phyloP scores from a whole-genome alignment of 148 eudicot genomes.

The Selenicereus undatus region DNA sequence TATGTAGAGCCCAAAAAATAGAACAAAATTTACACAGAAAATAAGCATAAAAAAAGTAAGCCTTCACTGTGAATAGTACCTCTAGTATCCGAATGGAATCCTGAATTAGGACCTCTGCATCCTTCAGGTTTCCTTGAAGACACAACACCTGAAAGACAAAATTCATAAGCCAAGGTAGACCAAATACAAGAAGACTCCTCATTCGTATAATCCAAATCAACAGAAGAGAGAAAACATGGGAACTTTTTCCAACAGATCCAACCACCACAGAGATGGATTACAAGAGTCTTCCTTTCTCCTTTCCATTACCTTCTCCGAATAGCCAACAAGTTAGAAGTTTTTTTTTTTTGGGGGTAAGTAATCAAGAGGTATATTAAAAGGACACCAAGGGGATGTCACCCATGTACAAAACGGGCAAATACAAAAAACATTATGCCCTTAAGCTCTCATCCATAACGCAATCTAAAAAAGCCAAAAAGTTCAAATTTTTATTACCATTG shows the following conservation, averaged over 20 bases:
- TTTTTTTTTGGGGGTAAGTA: too few relatives aligned
- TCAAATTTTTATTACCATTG: too few relatives aligned
- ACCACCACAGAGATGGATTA: not conserved
- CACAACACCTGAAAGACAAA: slow-evolving; percentile 51
- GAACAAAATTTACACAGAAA: not conserved
- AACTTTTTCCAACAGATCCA: not conserved
- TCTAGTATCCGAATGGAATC: slow-evolving; percentile 79
- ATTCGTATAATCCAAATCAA: not conserved
- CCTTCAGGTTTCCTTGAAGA: slow-evolving; percentile 74
- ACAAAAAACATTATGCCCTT: too few relatives aligned
- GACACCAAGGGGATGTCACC: too few relatives aligned
- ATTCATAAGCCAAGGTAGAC: slow-evolving; percentile 4
- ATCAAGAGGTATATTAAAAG: too few relatives aligned
- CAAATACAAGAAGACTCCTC: not conserved
- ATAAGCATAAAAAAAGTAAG: slow-evolving; percentile 5
- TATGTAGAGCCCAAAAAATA: not conserved
- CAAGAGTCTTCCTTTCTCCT: not conserved
- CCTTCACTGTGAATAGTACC: slow-evolving; percentile 34
- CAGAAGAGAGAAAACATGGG: not conserved
- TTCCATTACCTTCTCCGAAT: too few relatives aligned
- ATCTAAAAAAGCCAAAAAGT: too few relatives aligned
- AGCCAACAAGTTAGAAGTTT: too few relatives aligned
- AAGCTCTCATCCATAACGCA: too few relatives aligned
- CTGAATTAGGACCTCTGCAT: slow-evolving; percentile 60
- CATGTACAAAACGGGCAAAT: too few relatives aligned